Conservation (phyloP, 148 eudicot species). For the Selenicereus undatus region DNA sequence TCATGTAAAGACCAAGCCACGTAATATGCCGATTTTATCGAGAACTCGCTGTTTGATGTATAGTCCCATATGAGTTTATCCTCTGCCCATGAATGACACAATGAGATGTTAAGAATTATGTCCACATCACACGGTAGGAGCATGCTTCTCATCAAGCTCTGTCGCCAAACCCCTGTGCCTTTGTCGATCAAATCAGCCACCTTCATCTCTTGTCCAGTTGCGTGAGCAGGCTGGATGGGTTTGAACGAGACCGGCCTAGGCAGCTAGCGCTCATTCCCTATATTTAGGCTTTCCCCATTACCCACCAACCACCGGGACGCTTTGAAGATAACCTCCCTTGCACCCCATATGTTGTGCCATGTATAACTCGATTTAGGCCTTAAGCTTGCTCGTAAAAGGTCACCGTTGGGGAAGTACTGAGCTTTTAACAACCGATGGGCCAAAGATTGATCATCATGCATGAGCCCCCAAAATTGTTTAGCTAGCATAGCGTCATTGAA, state of each 20-base stretch:
- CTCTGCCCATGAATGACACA: background rate
- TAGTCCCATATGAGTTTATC: background rate
- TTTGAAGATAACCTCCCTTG: background rate
- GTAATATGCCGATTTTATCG: background rate
- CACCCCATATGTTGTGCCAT: background rate
- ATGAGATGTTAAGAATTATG: background rate
- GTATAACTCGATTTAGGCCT: background rate
- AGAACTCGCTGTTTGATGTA: background rate
- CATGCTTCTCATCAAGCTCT: too few species aligned
- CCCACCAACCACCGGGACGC: background rate
- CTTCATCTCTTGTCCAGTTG: too few species aligned
- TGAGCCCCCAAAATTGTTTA: background rate
- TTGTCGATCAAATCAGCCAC: too few species aligned
- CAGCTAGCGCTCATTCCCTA: background rate
- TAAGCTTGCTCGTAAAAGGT: background rate
- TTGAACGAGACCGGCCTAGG: background rate
- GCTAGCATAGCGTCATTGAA: background rate
- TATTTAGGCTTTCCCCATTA: background rate
- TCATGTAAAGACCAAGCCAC: background rate
- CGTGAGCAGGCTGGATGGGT: too few species aligned
- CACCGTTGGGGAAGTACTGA: background rate
- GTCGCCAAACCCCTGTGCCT: too few species aligned
- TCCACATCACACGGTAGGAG: background rate
- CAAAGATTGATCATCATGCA: background rate
- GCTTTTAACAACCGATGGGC: background rate